Evolutionary conservation across 148 eudicot species (phyloP), one percentile per base, ranked within the genome.

Genomic region (Arctostaphylos glauca): DNA sequence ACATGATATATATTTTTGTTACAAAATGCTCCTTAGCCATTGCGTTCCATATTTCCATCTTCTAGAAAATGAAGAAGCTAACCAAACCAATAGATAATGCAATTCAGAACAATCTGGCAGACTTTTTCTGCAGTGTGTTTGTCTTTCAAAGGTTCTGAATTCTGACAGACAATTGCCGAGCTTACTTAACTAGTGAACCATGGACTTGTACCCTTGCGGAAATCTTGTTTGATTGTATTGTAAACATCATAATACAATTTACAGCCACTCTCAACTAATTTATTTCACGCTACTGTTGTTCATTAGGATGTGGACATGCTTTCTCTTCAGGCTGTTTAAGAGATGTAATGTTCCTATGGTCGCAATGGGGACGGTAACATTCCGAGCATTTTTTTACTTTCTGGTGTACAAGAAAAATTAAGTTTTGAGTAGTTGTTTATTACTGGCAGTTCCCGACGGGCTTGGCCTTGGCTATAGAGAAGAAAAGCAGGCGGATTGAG

Each of bases 401-500:
- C 44, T 31, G 10, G 14, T 77, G 44, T 25, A 3, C 31, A 41
- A 67, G 5, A 66, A 67, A 53, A 47, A 73, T 74, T 16, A 59
- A 50, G 3, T 66, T 31, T 66, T 12, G 58, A 3, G n/a, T 41
- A 23, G 9, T 73, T 31, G 38, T 79, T 23, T 43, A 25, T 50
- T 41, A 12, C 68, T 54, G 15, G 80, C 95, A 96, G 99, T 92
- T 94, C 78, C 99, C 98, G 21, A 85, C 99, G 43, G 99, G 99
- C 80, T 84, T 96, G 81, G 96, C 97, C 53, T 86, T 96, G 85
- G 97, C 98, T 31, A 96, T 96, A 55, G 99, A 96, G 88, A 96
- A 96, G 92, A 96, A 96, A 90, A 96, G 98, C 86, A 91, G 99
- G 86, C 87, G 98, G 77, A 93, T 94, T 7, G 99, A 96, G 86